Conservation (phyloP, 2,329 filamentous ascomycete genomes). For the Endoconidiophora polonica region DNA sequence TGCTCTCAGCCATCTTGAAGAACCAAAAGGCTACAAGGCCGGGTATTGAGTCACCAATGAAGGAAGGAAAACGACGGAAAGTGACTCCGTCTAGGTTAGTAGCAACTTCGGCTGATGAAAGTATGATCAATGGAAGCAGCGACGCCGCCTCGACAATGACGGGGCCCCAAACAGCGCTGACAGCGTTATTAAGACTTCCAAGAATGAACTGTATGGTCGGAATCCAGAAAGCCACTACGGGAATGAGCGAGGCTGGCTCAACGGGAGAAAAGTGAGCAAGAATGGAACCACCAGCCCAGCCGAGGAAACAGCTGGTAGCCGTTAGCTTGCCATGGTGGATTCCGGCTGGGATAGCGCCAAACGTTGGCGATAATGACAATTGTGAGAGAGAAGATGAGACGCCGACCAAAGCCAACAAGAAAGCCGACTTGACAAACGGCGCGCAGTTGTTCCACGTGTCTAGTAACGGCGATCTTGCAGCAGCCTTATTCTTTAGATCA, state of each 20-base stretch:
- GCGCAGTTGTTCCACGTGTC: slow-evolving; percentile 20
- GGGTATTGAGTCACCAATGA: slow-evolving; percentile 45
- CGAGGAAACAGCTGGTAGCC: slow-evolving; percentile 49
- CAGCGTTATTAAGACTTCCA: slow-evolving; percentile 43
- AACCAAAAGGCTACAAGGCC: slow-evolving; percentile 50
- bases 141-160: slow-evolving; percentile 57
- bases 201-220: slow-evolving; percentile 57
- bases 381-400: slow-evolving; percentile 55
- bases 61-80: slow-evolving; percentile 36
- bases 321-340: slow-evolving; percentile 54
- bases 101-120: slow-evolving; percentile 46
- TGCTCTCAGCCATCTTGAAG: slow-evolving; percentile 36
- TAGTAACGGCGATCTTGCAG: slow-evolving; percentile 20
- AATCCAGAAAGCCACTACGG: slow-evolving; percentile 58
- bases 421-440: slow-evolving; percentile 22
- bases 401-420: slow-evolving; percentile 36
- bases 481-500: slow-evolving; percentile 30
- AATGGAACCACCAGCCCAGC: slow-evolving; percentile 51
- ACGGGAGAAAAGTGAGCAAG: slow-evolving; percentile 33
- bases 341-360: slow-evolving; percentile 64
- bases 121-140: slow-evolving; percentile 51
- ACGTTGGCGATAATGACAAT: slow-evolving; percentile 68
- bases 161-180: slow-evolving; percentile 60
- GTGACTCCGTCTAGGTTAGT: slow-evolving; percentile 24
- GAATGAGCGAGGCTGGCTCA: slow-evolving; percentile 38